These are phyloP conservation scores for Micractinium sp. DNA, from an alignment of 139 green algal genomes.

Conservation along the genomic window DNA sequence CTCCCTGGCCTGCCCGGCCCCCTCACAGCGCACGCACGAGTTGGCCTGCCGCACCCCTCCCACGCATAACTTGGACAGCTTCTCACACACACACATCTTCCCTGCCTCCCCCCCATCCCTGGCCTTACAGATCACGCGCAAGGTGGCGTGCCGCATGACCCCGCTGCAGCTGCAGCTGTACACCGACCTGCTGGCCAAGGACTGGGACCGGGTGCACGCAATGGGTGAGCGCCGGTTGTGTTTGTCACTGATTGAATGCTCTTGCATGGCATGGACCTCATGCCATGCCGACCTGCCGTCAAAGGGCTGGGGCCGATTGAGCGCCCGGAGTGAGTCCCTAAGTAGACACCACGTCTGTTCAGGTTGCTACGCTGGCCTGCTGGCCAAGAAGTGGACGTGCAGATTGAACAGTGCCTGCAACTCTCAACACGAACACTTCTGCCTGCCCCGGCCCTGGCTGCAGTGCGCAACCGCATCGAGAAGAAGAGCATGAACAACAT, in stretches of 20 bases:
- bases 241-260: background rate
- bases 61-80: too few species aligned
- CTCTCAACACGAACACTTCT: too few species aligned
- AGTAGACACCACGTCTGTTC: too few species aligned
- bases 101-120: background rate
- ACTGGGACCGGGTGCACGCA: constrained; percentile 22
- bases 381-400: too few species aligned
- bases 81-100: too few species aligned
- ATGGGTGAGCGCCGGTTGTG: constrained; percentile 20
- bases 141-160: constrained; percentile 21
- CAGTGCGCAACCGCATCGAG: constrained; percentile 31
- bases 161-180: constrained; percentile 53
- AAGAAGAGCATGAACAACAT: constrained; percentile 44
- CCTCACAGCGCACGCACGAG: background rate
- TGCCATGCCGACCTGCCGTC: too few species aligned
- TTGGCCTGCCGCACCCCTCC: background rate
- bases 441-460: background rate
- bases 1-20: background rate
- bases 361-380: too few species aligned
- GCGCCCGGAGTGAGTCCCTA: too few species aligned
- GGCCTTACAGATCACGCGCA: constrained; percentile 25
- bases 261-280: too few species aligned
- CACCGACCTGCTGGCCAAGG: constrained; percentile 59
- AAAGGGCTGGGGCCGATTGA: too few species aligned
- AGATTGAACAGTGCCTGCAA: too few species aligned